Evolutionary conservation across 2,329 filamentous ascomycete genomes (phyloP).

Genomic region (Neofusicoccum sp.): DNA sequence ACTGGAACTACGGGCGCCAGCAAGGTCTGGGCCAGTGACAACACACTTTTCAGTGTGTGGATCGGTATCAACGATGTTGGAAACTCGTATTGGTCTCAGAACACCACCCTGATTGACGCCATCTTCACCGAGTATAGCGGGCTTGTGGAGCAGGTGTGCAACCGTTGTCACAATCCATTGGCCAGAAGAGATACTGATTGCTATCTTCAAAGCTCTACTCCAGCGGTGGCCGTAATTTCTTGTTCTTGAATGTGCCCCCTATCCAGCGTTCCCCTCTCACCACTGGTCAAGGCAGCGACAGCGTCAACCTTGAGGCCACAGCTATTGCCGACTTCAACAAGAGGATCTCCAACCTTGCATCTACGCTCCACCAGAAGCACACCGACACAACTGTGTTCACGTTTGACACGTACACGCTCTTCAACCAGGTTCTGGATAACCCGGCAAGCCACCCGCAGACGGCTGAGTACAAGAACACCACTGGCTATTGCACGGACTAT

Average conservation of each 20-base stretch:
- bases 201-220: slow-evolving; percentile 37
- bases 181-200: background rate
- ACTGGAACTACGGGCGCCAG: slow-evolving; percentile 31
- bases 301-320: slow-evolving; percentile 34
- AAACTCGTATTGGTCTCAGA: slow-evolving; percentile 47
- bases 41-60: slow-evolving; percentile 33
- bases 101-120: slow-evolving; percentile 29
- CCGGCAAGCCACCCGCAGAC: slow-evolving; percentile 53
- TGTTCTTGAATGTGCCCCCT: slow-evolving; percentile 49
- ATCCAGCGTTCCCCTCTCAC: slow-evolving; percentile 55
- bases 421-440: slow-evolving; percentile 52
- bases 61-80: slow-evolving; percentile 59
- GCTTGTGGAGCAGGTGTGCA: slow-evolving; percentile 32
- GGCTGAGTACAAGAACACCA: slow-evolving; percentile 54
- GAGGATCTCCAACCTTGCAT: slow-evolving; percentile 43
- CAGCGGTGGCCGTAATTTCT: slow-evolving; percentile 49
- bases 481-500: slow-evolving; percentile 55
- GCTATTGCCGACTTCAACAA: slow-evolving; percentile 55
- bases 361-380: slow-evolving; percentile 38
- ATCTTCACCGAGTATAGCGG: slow-evolving; percentile 40
- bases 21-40: slow-evolving; percentile 22
- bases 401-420: slow-evolving; percentile 55
- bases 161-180: background rate
- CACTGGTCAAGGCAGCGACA: slow-evolving; percentile 37
- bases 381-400: slow-evolving; percentile 50